phyloP scores from a whole-genome alignment of 1,284 basidiomycete genomes.

The Cystobasidium pallidum region DNA sequence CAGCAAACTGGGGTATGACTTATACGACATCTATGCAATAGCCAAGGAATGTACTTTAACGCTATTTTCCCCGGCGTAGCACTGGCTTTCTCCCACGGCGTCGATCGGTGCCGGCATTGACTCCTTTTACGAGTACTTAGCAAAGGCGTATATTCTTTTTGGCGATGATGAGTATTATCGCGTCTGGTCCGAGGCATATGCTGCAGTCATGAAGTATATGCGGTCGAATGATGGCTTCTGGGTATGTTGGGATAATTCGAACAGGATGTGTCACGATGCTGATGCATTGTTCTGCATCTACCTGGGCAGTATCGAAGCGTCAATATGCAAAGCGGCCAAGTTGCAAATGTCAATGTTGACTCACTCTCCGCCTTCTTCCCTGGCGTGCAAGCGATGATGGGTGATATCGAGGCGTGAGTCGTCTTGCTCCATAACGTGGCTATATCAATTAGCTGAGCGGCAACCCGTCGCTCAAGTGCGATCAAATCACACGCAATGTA shows the following conservation, averaged over 20 bases:
- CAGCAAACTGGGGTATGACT: conserved; percentile 44
- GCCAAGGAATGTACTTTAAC: no score
- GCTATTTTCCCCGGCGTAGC: conserved; percentile 1
- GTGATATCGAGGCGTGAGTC: conserved; percentile 76
- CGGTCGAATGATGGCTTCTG: conserved; percentile 81
- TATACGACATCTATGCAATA: no score
- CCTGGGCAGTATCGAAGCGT: conserved; percentile 70
- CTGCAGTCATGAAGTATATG: conserved; percentile 81
- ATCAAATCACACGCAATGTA: conserved; percentile 51
- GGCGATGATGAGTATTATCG: conserved; percentile 85
- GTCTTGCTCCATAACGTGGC: conserved; percentile 52
- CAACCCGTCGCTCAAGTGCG: conserved; percentile 41
- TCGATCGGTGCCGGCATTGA: conserved; percentile 90
- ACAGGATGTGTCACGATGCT: no score
- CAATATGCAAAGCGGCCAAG: conserved; percentile 74
- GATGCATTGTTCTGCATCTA: conserved; percentile 34
- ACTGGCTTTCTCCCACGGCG: conserved; percentile 59
- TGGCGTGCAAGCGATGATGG: conserved; percentile 82
- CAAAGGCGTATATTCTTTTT: conserved; percentile 47
- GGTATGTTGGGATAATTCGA: conserved; percentile 61
- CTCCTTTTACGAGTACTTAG: conserved; percentile 88
- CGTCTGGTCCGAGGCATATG: conserved; percentile 85
- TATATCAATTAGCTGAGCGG: background rate
- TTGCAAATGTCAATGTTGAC: conserved; percentile 72
- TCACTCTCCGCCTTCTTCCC: conserved; percentile 87